Evolutionary conservation across 345 rosid genomes (phyloP).

Genomic region (Brassica nigra): DNA sequence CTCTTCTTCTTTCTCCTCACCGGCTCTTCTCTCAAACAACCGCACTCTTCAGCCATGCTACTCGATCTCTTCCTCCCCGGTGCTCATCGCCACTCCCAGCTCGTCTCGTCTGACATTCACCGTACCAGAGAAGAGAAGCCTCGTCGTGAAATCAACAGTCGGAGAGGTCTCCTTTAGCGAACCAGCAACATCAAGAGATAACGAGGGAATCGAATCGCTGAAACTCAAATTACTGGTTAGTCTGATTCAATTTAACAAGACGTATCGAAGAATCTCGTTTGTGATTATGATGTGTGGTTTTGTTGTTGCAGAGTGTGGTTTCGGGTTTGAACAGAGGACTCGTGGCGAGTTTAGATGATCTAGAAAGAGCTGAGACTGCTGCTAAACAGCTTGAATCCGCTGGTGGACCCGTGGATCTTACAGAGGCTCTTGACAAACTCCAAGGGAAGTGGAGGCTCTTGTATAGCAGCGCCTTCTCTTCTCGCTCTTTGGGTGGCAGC

Average conservation of each 20-base stretch:
- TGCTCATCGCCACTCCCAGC: neutral
- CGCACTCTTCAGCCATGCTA: conserved; percentile 10
- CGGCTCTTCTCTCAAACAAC: conserved; percentile 21
- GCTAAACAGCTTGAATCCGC: conserved; percentile 76
- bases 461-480: conserved; percentile 92
- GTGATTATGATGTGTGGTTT: neutral
- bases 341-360: conserved; percentile 67
- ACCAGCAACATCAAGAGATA: conserved; percentile 42
- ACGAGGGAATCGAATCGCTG: conserved; percentile 36
- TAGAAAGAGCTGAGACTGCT: conserved; percentile 64
- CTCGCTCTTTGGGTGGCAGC: conserved; percentile 85
- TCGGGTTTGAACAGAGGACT: conserved; percentile 92
- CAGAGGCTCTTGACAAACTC: conserved; percentile 54
- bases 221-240: conserved; percentile 68
- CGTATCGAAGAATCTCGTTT: neutral
- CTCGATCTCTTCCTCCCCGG: conserved; percentile 10
- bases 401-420: conserved; percentile 69
- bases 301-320: conserved; percentile 59
- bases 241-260: neutral
- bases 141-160: conserved; percentile 44
- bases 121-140: conserved; percentile 21
- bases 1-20: conserved; percentile 20
- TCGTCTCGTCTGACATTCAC: conserved; percentile 6
- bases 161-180: conserved; percentile 51
- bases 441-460: conserved; percentile 92